Base-by-base conservation (phyloP, 768 basidiomycete species). In the Hortiboletus flavorubellus region DNA sequence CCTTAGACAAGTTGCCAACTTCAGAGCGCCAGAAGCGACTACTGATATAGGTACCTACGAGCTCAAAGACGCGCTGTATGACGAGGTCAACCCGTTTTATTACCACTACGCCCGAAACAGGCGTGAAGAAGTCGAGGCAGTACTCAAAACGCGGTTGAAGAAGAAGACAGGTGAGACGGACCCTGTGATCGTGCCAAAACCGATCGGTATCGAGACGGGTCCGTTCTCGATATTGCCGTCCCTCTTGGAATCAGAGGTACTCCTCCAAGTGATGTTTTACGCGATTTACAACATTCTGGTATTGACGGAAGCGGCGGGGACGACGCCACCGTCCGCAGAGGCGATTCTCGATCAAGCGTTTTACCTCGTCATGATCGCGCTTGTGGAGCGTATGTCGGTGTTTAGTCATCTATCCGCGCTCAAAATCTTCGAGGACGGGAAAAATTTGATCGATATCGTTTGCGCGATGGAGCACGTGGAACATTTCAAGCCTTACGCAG, bases 41-140 rank as follows among this genome's bases (percentile, higher is more conserved):
- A 76, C 85, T 2, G 94, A 96, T 61, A 80, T 79, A 0, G 96
- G 97, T 0, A 73, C 83, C n/a, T 98, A 98, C 72, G 87, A 94
- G 57, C 82, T 98, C 50, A 89, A 86, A 68, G 84, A 92, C 44
- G 89, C 88, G 61, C 78, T 76, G 18, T 93, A 84, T 69, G 87
- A 86, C 57, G 90, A 97, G 59, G 89, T 98, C 59, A 90, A 98
- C 64, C 94, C 95, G 0, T 97, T 94, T 74, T 97, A 95, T 76
- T 91, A 89, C 66, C 95, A 98, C 67, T 98, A 97, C 69, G 88
- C 91, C 15, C 80, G 95, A 39, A 98, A 98, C 73, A 87, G 92
- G 62, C 82, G 94, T 39, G 92, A 96, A 63, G 91, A 94, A 67
- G 96, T 93, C 26, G 93, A 94, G 64, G 82, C 77, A 40, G 80